A percentile compares a stretch with the other conserved stretches of the same genome.
These are phyloP conservation scores for Linaria vulgaris DNA, from an alignment of 257 asterid species.

Conservation along the genomic window DNA sequence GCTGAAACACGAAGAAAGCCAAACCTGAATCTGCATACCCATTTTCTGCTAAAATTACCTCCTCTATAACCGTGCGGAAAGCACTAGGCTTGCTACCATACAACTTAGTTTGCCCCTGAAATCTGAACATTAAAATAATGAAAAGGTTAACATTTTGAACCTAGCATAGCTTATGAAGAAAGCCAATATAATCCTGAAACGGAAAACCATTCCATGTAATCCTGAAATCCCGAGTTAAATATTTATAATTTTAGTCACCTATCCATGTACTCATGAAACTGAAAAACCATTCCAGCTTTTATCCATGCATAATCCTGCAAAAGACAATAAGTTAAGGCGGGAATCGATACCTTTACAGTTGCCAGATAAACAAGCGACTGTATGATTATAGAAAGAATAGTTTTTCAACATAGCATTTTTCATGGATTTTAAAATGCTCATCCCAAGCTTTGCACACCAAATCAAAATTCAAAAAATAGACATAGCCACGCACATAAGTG, in stretches of 20 bases:
- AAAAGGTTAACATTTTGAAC: slow-evolving; percentile 13
- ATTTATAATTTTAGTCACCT: too few relatives aligned
- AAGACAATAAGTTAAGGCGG: slow-evolving; percentile 15
- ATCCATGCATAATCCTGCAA: slow-evolving; percentile 94
- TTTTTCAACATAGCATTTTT: slow-evolving; percentile 13
- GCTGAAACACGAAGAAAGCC: slow-evolving; percentile 30
- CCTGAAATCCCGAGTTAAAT: too few relatives aligned
- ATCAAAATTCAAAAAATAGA: neutral
- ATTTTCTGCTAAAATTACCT: slow-evolving; percentile 67
- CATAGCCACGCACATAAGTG: slow-evolving; percentile 13
- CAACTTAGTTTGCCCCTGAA: slow-evolving; percentile 90
- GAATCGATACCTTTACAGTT: neutral
- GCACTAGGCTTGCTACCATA: slow-evolving; percentile 85
- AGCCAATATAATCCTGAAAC: neutral
- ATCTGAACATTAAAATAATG: slow-evolving; percentile 46
- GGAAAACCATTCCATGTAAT: too few relatives aligned
- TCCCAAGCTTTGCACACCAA: slow-evolving; percentile 11
- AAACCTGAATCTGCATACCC: slow-evolving; percentile 40
- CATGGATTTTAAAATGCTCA: neutral
- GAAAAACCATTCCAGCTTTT: slow-evolving; percentile 86
- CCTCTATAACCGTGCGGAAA: slow-evolving; percentile 78
- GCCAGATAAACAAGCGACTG: neutral
- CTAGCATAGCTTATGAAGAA: slow-evolving; percentile 20
- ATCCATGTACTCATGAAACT: slow-evolving; percentile 75
- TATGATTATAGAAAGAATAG: neutral